Base-by-base conservation (phyloP, 306 rosid genomes). In the Fagus crenata region DNA sequence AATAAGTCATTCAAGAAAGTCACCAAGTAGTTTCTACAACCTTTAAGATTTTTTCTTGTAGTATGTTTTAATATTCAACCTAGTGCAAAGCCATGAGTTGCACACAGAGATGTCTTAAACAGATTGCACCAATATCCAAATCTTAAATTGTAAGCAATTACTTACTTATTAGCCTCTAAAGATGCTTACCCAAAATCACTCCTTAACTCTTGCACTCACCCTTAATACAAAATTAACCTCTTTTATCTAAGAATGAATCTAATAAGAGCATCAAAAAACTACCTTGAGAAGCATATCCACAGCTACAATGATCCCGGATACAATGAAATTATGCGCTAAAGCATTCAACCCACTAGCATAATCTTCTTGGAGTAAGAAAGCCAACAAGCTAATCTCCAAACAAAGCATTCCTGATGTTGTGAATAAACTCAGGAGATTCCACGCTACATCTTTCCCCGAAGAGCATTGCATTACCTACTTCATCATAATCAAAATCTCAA, bases 221-320 rank as follows among this genome's bases (percentile, higher is more conserved):
- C 1, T 14, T 14, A 60, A 7, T 32, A 60, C 9, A 8, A 60
- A 60, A 4, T 60, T 7, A 32, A 2, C 13, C 51, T 2, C 51
- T 46, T 46, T 46, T 56, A 22, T 56, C 35, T 56, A 58, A 46
- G 64, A 28, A 58, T 28, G 15, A 28, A 56, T 56, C 4, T 63
- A 35, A 6, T 63, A 1, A 1, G 40, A 35, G 7, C 0, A 61
- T 61, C 17, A 61, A 5, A 61, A 3, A 35, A 35, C 77, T 80
- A 90, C 97, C 96, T 90, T 90, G 72, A 92, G 96, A 71, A 90
- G 85, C 4, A 80, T 56, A 76, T 92, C 97, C 74, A 87, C 86
- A 46, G 76, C 67, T 77, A 87, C 90, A 82, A 85, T 64, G 56
- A 85, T 75, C 85, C 91, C 97, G 0, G 96, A 89, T 51, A 85